These are phyloP conservation scores for Fusarium torulosum DNA, from an alignment of 2,329 filamentous ascomycete genomes.

Conservation along the genomic window DNA sequence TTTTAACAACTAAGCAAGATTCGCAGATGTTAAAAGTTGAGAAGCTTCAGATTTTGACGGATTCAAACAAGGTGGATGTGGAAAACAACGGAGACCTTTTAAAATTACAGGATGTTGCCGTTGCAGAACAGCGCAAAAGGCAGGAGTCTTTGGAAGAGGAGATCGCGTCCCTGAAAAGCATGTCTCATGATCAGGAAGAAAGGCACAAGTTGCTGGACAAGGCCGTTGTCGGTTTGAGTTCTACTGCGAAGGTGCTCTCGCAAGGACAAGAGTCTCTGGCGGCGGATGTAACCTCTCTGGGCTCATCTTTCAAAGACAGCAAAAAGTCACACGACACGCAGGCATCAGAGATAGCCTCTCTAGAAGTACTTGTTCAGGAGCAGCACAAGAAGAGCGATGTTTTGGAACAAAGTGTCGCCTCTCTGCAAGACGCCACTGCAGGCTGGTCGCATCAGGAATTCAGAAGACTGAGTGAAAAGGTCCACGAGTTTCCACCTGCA, in stretches of 20 bases:
- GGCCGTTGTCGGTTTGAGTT: constrained; percentile 11
- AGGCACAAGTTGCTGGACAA: constrained; percentile 10
- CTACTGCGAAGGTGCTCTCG: not conserved
- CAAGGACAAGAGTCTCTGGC: constrained; percentile 11
- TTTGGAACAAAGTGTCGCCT: constrained; percentile 12
- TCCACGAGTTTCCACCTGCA: constrained; percentile 17
- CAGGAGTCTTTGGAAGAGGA: constrained; percentile 11
- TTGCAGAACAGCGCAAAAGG: constrained; percentile 20
- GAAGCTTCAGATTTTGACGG: constrained; percentile 3
- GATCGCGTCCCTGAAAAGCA: constrained; percentile 9
- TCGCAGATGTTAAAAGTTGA: not conserved
- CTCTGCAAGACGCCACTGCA: not conserved
- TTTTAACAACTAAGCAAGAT: constrained; percentile 11
- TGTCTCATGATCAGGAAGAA: constrained; percentile 6
- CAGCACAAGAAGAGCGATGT: constrained; percentile 13
- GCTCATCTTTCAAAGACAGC: not conserved
- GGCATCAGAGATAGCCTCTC: constrained; percentile 6
- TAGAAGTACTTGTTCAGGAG: not conserved
- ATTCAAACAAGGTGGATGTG: not conserved
- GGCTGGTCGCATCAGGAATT: constrained; percentile 12
- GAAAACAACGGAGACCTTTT: constrained; percentile 1
- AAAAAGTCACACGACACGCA: not conserved
- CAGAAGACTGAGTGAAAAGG: constrained; percentile 1
- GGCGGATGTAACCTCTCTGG: constrained; percentile 9
- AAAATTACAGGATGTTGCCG: constrained; percentile 2